Evolutionary conservation across 768 basidiomycete genomes (phyloP), one percentile per base, ranked within the genome.

Genomic region (Jaapia argillacea): DNA sequence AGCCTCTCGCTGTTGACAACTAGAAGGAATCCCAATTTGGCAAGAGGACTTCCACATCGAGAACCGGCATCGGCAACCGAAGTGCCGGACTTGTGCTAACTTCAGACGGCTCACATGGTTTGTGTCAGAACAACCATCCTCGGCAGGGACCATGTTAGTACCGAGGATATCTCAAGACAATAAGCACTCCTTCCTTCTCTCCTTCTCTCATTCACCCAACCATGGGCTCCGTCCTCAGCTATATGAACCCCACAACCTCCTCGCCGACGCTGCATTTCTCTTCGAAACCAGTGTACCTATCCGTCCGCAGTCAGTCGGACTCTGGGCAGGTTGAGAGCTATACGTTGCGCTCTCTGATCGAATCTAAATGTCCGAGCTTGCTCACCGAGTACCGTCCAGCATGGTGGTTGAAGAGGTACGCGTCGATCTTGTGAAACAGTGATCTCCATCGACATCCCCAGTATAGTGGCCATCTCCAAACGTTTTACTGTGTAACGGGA

Each of bases 351-450:
- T 12, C 7, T 38, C 7, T 38, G 10, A 21, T 56, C 12, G 46
- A 50, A 41, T 21, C 44, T 6, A 35, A 45, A 22, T 53, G 53
- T 24, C 54, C 55, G 13, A 55, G 54, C 41, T 43, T 54, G 25
- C 27, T 44, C 23, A 18, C 31, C 20, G 33, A 26, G 20, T 49
- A 42, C 35, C 36, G 41, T 20, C 45, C 53, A 18, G 36, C 42
- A 22, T 50, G 37, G 43, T 51, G 43, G 45, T 31, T 45, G 18
- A 16, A 26, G 13, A 43, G 42, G 45, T 45, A 31, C 16, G 41
- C 22, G n/a, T 7, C 24, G 20, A 6, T 4, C 16, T 27, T 14
- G 12, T 25, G 16, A 6, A 13, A 7, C 20, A 12, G 10, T 10
- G 12, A 21, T 21, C 37, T 10, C 10, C 12, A 38, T 38, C 16